Conservation (phyloP, 2,329 filamentous ascomycete genomes). For the Zalaria obscura region DNA sequence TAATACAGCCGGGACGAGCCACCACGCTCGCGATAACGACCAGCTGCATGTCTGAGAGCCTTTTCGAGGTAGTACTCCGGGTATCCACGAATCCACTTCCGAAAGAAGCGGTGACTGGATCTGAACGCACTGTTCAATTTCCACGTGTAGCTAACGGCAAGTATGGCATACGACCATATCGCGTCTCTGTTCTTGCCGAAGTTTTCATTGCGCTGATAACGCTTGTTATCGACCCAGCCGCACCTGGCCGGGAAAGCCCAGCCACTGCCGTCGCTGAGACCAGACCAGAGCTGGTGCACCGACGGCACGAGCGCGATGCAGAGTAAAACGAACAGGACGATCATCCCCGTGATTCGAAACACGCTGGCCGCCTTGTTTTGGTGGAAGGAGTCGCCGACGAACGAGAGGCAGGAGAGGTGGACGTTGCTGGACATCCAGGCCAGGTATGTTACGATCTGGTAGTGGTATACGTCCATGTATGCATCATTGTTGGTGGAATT, state of each 20-base stretch:
- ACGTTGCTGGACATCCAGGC: constrained; percentile 16
- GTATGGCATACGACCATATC: constrained; percentile 8
- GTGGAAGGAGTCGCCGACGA: constrained; percentile 9
- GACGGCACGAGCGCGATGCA: constrained; percentile 11
- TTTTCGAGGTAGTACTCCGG: constrained; percentile 7
- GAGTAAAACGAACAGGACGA: constrained; percentile 10
- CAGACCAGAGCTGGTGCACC: constrained; percentile 8
- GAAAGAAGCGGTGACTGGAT: constrained; percentile 5
- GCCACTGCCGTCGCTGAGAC: constrained; percentile 1
- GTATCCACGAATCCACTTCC: constrained; percentile 6
- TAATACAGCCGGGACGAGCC: constrained; percentile 4
- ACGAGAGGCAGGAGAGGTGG: constrained; percentile 12
- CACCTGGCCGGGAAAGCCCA: constrained; percentile 5
- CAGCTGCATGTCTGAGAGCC: constrained; percentile 4
- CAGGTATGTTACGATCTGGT: constrained; percentile 14
- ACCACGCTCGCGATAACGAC: constrained; percentile 4
- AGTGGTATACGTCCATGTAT: constrained; percentile 13
- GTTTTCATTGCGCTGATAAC: neutral
- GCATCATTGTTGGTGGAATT: neutral
- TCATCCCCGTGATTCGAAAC: constrained; percentile 12
- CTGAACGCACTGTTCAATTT: constrained; percentile 12
- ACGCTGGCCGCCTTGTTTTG: constrained; percentile 5
- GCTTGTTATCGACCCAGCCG: constrained; percentile 4
- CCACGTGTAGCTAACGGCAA: constrained; percentile 14
- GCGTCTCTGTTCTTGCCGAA: constrained; percentile 11